Evolutionary conservation across 176 grass and related monocot species (phyloP).

Genomic region (maize (Zea mays)): DNA sequence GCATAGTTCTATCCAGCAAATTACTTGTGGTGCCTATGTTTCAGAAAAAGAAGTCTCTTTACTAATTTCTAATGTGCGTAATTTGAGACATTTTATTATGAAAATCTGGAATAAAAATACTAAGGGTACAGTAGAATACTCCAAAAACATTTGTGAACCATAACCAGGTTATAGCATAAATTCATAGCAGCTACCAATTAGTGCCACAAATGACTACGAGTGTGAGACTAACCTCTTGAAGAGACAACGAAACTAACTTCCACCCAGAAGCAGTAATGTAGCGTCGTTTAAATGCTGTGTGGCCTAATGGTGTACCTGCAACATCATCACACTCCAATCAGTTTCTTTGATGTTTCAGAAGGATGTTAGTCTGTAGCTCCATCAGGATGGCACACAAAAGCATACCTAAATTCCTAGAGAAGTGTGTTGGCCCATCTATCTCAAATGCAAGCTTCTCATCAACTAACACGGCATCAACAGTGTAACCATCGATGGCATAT

Average conservation of each 20-base stretch:
- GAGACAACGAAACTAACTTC: constrained; percentile 82
- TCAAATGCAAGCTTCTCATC: constrained; percentile 87
- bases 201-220: neutral
- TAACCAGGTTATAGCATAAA: neutral
- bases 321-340: constrained; percentile 11
- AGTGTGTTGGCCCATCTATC: constrained; percentile 90
- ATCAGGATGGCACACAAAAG: constrained; percentile 15
- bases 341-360: constrained; percentile 29
- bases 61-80: neutral
- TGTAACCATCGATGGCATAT: constrained; percentile 76
- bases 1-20: neutral
- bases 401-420: constrained; percentile 86
- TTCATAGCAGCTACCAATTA: neutral
- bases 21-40: neutral
- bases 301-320: constrained; percentile 82
- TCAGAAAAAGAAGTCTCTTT: neutral
- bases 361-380: neutral
- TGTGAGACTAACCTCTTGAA: constrained; percentile 67
- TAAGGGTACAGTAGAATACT: neutral
- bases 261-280: constrained; percentile 78
- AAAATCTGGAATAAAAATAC: neutral
- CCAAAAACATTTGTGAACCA: neutral
- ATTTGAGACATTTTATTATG: neutral
- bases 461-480: constrained; percentile 77
- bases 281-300: constrained; percentile 73